Evolutionary conservation across 2,329 filamentous ascomycete genomes (phyloP), one percentile per base, ranked within the genome.

Genomic region (Capronia americana): DNA sequence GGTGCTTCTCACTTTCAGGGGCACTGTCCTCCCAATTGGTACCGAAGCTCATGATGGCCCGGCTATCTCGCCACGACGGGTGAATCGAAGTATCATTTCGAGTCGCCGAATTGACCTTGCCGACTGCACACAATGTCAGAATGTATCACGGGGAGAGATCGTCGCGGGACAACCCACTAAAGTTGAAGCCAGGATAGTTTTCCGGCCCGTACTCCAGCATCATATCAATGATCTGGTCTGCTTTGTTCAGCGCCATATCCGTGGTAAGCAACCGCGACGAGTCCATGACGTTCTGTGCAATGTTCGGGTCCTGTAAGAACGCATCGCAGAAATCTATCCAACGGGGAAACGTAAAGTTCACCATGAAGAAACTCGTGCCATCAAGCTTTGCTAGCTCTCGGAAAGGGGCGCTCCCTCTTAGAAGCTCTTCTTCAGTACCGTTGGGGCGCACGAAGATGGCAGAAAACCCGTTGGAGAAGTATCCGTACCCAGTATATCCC

Each of bases 381-480:
- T 69, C 67, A 4, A 73, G 53, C 32, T 70, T 63, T 5, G 70
- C 64, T 11, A 74, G 61, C 28, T 73, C 58, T 20, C 68, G 50
- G 32, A 75, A 72, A 11, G 67, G 38, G 4, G 50, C 58, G 12
- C 72, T 69, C 1, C 69, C 69, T 53, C 63, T 50, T n/a, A 61
- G 48, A 34, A 73, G 72, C 2, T 74, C 73, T 23, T 61, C 68
- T 55, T 76, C 72, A 32, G 72, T 75, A 12, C 69, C 74, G 61
- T 74, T 73, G 2, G 75, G 70, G 59, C 74, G 73, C n/a, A 74
- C 61, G 63, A 77, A 75, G 24, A 77, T 71, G 26, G 78, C 78
- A 34, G 65, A 65, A 53, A 76, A 72, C 4, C 71, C 66, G 28
- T 58, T 70, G 10, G 57, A 48, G 7, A 73, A 62, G 24, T 64